Conservation (phyloP, 1,284 basidiomycete genomes). For the Papiliotrema laurentii region DNA sequence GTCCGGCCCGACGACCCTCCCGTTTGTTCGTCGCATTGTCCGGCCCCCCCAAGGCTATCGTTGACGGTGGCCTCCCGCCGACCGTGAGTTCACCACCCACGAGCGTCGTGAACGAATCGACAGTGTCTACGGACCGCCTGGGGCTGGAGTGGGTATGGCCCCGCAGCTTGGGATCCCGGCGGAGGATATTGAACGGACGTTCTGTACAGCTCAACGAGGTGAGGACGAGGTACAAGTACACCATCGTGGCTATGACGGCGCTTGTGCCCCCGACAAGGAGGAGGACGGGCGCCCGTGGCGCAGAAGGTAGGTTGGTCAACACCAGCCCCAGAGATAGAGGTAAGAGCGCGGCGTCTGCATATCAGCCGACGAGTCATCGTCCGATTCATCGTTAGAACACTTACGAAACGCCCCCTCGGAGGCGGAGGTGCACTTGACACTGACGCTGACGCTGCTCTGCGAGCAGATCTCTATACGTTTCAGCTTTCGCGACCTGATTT, state of each 20-base stretch:
- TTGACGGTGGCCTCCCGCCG: too few species aligned
- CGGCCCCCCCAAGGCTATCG: too few species aligned
- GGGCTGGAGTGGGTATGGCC: background rate
- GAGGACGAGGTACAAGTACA: constrained; percentile 1
- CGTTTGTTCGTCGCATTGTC: background rate
- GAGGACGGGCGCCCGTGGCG: constrained; percentile 11
- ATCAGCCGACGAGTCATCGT: background rate
- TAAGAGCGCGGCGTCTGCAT: constrained; percentile 10
- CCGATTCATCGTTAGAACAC: background rate
- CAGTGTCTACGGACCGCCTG: background rate
- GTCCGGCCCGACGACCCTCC: background rate
- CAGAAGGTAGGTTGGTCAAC: constrained; percentile 7
- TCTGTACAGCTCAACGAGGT: too few species aligned
- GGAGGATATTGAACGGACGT: background rate
- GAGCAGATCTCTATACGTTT: constrained; percentile 5
- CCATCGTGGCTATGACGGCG: constrained; percentile 5
- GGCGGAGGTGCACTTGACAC: constrained; percentile 2
- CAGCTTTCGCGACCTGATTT: background rate
- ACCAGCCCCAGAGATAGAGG: constrained; percentile 4
- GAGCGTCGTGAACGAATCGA: background rate
- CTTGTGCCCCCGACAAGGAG: constrained; percentile 11
- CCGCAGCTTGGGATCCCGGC: background rate
- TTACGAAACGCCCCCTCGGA: background rate
- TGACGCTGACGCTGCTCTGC: background rate
- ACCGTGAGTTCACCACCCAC: background rate